Base-by-base conservation (phyloP, 208 protist species). In the Trypanosoma brucei region DNA sequence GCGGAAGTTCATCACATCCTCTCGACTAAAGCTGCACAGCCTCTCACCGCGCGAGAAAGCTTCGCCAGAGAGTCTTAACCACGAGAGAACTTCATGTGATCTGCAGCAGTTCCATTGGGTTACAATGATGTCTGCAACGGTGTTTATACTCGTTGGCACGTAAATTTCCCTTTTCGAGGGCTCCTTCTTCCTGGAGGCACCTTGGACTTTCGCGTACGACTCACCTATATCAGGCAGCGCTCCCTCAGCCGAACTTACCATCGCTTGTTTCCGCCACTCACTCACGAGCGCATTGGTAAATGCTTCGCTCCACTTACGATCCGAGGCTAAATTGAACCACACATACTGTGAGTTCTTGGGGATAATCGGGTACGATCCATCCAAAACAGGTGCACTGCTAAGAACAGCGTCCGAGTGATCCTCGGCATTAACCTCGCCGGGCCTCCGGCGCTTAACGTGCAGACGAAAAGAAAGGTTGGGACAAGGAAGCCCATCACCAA, bases 101-200 rank as follows among this genome's bases (percentile, higher is more conserved):
- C 84, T 68, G 30, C 55, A 68, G 51, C 87, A 91, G 49, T 68
- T 69, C 87, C 84, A 91, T 51, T 70, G 73, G 66, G 83, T 84
- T 6, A 65, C 46, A 6, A 91, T 66, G 8, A 91, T 68, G 59
- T 93, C 87, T 5, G 75, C 81, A 59, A 93, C 33, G 6, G 78
- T 70, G 13, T 68, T 61, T 6, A 80, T 33, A 45, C 75, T 68
- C 9, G 42, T 33, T n/a, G 38, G 22, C 13, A 38, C 22, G 5
- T 9, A 37, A 31, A 9, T 42, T 8, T 14, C 3, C 57, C 35
- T 13, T 39, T 22, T 3, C 2, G 35, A 3, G 14, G 33, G 11
- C 3, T 38, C 39, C 31, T 50, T 55, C 3, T 13, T 40, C 14
- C 4, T 11, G 4, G 38, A 38, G 40, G 9, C 0, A 31, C 31